Evolutionary conservation across 768 basidiomycete species (phyloP).

Genomic region (Hygrophoropsis aurantiaca): DNA sequence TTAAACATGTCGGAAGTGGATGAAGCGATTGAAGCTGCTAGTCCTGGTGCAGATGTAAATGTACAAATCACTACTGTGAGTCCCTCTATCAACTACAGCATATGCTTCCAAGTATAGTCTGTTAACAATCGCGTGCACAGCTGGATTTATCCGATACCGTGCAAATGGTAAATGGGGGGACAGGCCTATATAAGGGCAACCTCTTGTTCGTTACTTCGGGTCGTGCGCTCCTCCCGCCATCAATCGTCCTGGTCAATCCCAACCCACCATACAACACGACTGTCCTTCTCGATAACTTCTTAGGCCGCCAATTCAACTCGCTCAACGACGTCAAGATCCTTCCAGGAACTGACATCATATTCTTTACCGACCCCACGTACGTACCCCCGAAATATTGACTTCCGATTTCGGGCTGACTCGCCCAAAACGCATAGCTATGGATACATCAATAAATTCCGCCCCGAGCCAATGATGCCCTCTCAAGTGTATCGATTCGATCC

Average conservation of each 20-base stretch:
- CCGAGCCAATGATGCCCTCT: constrained; percentile 37
- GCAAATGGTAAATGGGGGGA: constrained; percentile 67
- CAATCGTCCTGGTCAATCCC: constrained; percentile 38
- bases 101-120: neutral
- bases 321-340: constrained; percentile 46
- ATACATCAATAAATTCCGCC: constrained; percentile 37
- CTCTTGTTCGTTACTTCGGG: constrained; percentile 62
- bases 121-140: constrained; percentile 29
- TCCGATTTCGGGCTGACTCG: neutral
- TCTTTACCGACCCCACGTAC: constrained; percentile 70
- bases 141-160: constrained; percentile 52
- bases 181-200: constrained; percentile 52
- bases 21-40: constrained; percentile 9
- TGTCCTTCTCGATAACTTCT: constrained; percentile 42
- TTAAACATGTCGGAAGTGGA: constrained; percentile 52
- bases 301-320: constrained; percentile 46
- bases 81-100: constrained; percentile 6
- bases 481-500: constrained; percentile 47
- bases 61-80: constrained; percentile 43
- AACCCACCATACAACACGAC: constrained; percentile 38
- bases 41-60: constrained; percentile 33
- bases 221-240: constrained; percentile 53
- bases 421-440: constrained; percentile 19
- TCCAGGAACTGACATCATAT: constrained; percentile 56
- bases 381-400: constrained; percentile 18